Evolutionary conservation across 306 rosid genomes (phyloP).

Genomic region (Astragalus membranaceus): DNA sequence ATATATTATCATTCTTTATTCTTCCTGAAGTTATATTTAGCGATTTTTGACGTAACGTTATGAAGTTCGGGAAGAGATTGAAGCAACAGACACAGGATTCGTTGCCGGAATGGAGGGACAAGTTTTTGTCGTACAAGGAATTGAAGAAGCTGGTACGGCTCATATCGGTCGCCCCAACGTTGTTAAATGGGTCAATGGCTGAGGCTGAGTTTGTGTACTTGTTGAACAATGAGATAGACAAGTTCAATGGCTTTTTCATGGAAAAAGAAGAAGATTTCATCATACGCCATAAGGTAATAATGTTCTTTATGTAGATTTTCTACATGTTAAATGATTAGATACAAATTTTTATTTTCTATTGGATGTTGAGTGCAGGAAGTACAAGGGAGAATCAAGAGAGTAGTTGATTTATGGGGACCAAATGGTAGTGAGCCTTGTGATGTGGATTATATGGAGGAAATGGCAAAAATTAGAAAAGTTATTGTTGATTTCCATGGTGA

Average conservation of each 20-base stretch:
- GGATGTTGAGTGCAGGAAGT: conserved; percentile 47
- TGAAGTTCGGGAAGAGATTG: conserved; percentile 86
- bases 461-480: conserved; percentile 60
- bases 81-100: conserved; percentile 70
- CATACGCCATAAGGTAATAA: conserved; percentile 57
- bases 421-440: conserved; percentile 43
- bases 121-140: conserved; percentile 76
- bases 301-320: not conserved
- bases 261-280: conserved; percentile 85
- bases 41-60: too few relatives aligned
- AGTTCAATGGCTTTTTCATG: conserved; percentile 73
- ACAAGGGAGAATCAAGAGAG: conserved; percentile 52
- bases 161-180: conserved; percentile 32
- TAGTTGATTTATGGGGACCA: conserved; percentile 53
- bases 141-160: conserved; percentile 64
- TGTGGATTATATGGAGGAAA: conserved; percentile 38
- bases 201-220: conserved; percentile 59
- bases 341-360: not conserved
- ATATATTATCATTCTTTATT: too few relatives aligned
- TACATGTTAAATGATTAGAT: too few relatives aligned
- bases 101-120: conserved; percentile 70
- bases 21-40: too few relatives aligned
- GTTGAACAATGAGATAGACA: conserved; percentile 79
- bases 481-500: conserved; percentile 93
- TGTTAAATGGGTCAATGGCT: conserved; percentile 32